Evolutionary conservation across 176 grass and related monocot genomes (phyloP).

Genomic region (Hordeum marinum): DNA sequence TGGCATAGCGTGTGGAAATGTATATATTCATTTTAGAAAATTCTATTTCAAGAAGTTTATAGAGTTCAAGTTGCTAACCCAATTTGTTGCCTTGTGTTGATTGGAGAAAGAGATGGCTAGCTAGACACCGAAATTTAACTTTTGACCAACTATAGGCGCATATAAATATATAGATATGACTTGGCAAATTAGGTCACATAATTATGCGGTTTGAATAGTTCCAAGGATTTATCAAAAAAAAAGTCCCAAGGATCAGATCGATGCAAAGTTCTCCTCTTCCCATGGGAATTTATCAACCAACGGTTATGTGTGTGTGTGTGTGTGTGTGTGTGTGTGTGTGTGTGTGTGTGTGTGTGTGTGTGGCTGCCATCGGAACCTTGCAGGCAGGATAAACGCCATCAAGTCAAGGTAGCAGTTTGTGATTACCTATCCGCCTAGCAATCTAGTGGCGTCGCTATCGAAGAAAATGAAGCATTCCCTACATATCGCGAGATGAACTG

Average conservation of each 20-base stretch:
- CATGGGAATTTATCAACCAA: neutral
- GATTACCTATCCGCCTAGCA: slow-evolving; percentile 27
- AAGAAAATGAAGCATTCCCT: slow-evolving; percentile 28
- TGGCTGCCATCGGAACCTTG: slow-evolving; percentile 40
- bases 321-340: slow-evolving; percentile 30
- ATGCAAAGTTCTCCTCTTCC: neutral
- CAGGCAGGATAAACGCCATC: neutral
- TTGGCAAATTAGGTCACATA: neutral
- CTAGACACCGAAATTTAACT: neutral
- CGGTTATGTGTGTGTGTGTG: slow-evolving; percentile 21
- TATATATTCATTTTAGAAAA: neutral
- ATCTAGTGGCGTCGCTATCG: slow-evolving; percentile 5
- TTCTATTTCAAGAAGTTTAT: neutral
- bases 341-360: slow-evolving; percentile 15
- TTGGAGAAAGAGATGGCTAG: neutral
- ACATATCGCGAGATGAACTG: slow-evolving; percentile 29
- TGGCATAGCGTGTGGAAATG: slow-evolving; percentile 15
- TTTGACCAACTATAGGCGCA: neutral
- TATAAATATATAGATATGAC: neutral
- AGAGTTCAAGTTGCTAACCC: slow-evolving; percentile 28
- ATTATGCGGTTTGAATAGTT: slow-evolving; percentile 7
- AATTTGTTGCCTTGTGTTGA: neutral
- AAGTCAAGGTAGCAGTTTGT: slow-evolving; percentile 52
- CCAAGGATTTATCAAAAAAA: neutral
- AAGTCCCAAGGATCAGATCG: neutral